Evolutionary conservation across 2,329 filamentous ascomycete species (phyloP), one percentile per base, ranked within the genome.

Genomic region (Aspergillus unguis): DNA sequence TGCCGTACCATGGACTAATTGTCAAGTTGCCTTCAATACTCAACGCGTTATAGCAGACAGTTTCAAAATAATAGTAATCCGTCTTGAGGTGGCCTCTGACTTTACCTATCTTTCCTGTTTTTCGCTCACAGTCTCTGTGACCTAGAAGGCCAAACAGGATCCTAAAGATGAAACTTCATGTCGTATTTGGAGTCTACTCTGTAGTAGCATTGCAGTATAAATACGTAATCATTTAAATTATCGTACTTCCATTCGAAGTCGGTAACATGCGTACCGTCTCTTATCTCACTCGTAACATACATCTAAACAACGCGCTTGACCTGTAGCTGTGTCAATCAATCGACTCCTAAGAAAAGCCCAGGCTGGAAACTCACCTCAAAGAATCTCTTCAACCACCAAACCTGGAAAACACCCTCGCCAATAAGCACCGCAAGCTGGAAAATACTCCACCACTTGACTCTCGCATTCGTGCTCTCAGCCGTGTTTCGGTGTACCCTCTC

Each of bases 381-480:
- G 82, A 99, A 99, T 69, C 94, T 85, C 78, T 95, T 94, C 71
- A 99, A 76, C 92, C 94, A 99, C 92, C 94, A 99, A 61, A 99
- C 92, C 79, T 99, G 94, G 80, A 99, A 99, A 61, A 96, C 79
- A 56, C 91, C 94, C 79, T 97, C 90, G 65, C 88, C 91, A 61
- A 95, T 80, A 58, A 99, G 83, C 46, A 97, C 85, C 52, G 85
- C 82, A 60, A 99, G 85, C 75, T 99, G 92, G 75, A 97, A 97
- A 65, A 97, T 83, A 74, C 94, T 96, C 94, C 94, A 99, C 94
- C 94, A 99, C 80, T 99, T 99, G 71, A 99, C 94, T 62, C 94
- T 84, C 63, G 85, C 83, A 75, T 99, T 99, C 67, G 94, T 99
- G 82, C 92, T 96, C 80, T 99, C 94, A 59, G 94, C 94, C 7